Conservation (phyloP, 345 rosid genomes). For the Psidium friedrichsthalianum region DNA sequence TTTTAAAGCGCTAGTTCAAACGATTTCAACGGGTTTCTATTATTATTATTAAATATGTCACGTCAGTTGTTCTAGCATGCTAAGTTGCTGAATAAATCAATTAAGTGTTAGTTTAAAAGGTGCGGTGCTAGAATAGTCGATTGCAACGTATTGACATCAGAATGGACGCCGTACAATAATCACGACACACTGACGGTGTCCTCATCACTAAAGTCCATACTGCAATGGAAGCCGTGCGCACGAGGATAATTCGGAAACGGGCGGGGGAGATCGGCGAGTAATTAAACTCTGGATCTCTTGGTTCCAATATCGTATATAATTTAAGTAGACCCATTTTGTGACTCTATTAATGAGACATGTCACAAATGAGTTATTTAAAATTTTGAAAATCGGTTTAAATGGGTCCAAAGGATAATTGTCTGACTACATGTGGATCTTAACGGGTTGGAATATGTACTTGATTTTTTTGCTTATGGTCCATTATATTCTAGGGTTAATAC, state of each 20-base stretch:
- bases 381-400: not conserved
- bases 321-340: not conserved
- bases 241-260: not conserved
- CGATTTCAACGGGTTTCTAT: not conserved
- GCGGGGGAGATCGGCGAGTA: not conserved
- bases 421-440: not conserved
- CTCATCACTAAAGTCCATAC: not conserved
- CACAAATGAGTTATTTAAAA: not conserved
- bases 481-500: no score
- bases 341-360: not conserved
- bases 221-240: not conserved
- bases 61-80: not conserved
- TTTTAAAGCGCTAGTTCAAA: not conserved
- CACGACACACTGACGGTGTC: not conserved
- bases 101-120: not conserved
- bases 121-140: not conserved
- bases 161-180: rapidly evolving
- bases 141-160: not conserved
- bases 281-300: not conserved
- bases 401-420: not conserved
- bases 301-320: not conserved
- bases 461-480: no score
- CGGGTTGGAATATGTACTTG: not conserved
- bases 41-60: not conserved
- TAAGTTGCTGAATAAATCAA: not conserved